phyloP scores from a whole-genome alignment of 768 basidiomycete genomes.

The Tulasnella sp. region DNA sequence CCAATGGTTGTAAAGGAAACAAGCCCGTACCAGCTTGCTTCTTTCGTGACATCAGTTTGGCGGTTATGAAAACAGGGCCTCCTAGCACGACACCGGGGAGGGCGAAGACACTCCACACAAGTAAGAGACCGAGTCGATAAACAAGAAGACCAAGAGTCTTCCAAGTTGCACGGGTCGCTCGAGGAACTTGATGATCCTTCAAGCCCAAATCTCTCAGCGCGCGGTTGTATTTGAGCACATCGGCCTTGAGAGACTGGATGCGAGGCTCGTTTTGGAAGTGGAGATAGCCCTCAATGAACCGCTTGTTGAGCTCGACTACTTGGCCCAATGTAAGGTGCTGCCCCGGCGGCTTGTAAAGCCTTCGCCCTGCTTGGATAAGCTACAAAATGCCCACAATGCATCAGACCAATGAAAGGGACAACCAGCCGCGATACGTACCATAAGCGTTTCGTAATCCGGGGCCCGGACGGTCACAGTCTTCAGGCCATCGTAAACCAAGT shows the following conservation, averaged over 20 bases:
- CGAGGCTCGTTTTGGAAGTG: slow-evolving; percentile 92
- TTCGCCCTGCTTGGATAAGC: slow-evolving; percentile 94
- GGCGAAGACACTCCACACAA: slow-evolving; percentile 80
- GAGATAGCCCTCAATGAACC: slow-evolving; percentile 89
- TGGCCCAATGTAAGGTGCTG: slow-evolving; percentile 93
- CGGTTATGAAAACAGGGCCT: slow-evolving; percentile 89
- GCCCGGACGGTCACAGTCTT: slow-evolving; percentile 96
- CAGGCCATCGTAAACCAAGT: slow-evolving; percentile 88
- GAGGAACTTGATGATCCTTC: slow-evolving; percentile 91
- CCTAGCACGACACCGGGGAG: slow-evolving; percentile 91
- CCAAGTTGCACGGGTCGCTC: slow-evolving; percentile 83
- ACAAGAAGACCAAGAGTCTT: slow-evolving; percentile 81
- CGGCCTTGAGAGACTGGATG: slow-evolving; percentile 74
- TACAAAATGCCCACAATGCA: slow-evolving; percentile 44
- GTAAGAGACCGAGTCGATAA: slow-evolving; percentile 77
- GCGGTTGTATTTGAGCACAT: slow-evolving; percentile 90
- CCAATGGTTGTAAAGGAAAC: background rate
- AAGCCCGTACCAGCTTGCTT: slow-evolving; percentile 66
- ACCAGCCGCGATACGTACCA: slow-evolving; percentile 57
- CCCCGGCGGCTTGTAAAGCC: slow-evolving; percentile 91
- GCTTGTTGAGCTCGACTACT: slow-evolving; percentile 91
- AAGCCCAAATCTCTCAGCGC: slow-evolving; percentile 85
- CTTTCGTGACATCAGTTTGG: slow-evolving; percentile 80
- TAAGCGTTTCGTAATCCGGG: slow-evolving; percentile 96
- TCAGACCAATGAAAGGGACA: slow-evolving; percentile 5